Conservation (phyloP, 1,284 basidiomycete species). For the Cryptococcus floricola region DNA sequence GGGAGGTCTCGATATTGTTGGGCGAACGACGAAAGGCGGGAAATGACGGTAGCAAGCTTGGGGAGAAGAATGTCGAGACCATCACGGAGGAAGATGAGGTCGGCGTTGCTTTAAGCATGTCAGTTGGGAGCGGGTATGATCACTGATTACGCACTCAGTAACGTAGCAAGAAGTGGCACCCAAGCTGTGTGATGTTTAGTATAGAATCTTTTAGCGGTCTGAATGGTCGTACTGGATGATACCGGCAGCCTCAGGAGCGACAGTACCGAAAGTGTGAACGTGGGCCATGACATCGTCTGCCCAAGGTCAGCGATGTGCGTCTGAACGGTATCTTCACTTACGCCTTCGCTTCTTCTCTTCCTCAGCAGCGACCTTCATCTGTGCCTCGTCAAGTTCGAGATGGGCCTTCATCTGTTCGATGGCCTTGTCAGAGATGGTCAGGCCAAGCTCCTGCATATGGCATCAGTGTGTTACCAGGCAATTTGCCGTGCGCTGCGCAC, state of each 20-base stretch:
- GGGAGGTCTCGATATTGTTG: conserved; percentile 70
- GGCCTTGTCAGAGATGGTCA: conserved; percentile 83
- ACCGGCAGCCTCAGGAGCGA: conserved; percentile 91
- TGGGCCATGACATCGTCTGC: conserved; percentile 96
- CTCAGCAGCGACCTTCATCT: conserved; percentile 85
- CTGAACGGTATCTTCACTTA: conserved; percentile 19
- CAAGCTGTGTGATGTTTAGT: conserved; percentile 55
- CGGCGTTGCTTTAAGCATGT: conserved; percentile 72
- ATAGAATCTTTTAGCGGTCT: too few relatives aligned
- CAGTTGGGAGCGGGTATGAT: background rate
- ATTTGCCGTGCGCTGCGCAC: conserved; percentile 14
- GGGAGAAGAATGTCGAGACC: conserved; percentile 80
- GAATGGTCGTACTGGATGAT: conserved; percentile 79
- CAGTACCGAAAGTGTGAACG: conserved; percentile 91
- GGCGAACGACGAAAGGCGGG: conserved; percentile 77
- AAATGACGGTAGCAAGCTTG: conserved; percentile 85
- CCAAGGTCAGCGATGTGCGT: background rate
- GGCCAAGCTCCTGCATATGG: conserved; percentile 64
- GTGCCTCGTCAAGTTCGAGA: conserved; percentile 81
- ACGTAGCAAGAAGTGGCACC: conserved; percentile 99
- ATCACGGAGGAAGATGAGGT: conserved; percentile 91
- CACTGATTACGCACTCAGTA: conserved; percentile 69
- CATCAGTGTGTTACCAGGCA: background rate
- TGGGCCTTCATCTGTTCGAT: conserved; percentile 91
- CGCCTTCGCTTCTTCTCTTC: conserved; percentile 96